Evolutionary conservation across 2,329 filamentous ascomycete genomes (phyloP), one percentile per base, ranked within the genome.

Genomic region (Aspergillus sp.): DNA sequence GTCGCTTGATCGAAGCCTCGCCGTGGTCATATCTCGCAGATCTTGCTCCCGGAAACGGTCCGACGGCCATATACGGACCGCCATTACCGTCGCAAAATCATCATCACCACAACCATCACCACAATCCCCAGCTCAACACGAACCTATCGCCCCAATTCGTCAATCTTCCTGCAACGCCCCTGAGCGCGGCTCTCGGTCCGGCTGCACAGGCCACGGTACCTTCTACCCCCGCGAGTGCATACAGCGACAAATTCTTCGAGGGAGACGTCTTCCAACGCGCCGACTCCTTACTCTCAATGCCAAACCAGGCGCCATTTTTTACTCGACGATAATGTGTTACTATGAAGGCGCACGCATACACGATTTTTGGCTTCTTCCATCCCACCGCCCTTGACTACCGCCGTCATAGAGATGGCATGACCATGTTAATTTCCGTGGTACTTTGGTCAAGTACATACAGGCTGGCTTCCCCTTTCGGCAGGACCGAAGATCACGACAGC

Each of bases 201-300:
- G 93, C 93, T 22, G 91, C 93, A 58, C 93, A 96, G 77, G 93
- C 93, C 1, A 97, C 92, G 0, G 89, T 97, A 11, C 91, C 92
- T 4, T 91, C 85, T 3, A 81, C 80, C 0, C 80, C 79, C 6
- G 79, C 79, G n/a, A 81, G 76, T 67, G 77, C 79, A 13, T 81
- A 81, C 64, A 79, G 80, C 58, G 80, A 82, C 66, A 77, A 77
- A 38, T 81, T 81, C 60, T 83, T 83, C 65, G 78, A 79, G 47
- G 81, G 81, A 4, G 79, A 82, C 63, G 77, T 82, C 15, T 82
- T 82, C 62, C 80, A 82, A 64, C 72, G 81, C 52, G 81, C 81
- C 3, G 81, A 83, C 65, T 80, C 78, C 23, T 68, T 82, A 55
- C 73, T 82, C 34, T 80, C 76, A 13, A 80, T 80, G 75, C 74